Evolutionary conservation across 805 yeast species (phyloP).

Genomic region (Yamadazyma tumulicola): DNA sequence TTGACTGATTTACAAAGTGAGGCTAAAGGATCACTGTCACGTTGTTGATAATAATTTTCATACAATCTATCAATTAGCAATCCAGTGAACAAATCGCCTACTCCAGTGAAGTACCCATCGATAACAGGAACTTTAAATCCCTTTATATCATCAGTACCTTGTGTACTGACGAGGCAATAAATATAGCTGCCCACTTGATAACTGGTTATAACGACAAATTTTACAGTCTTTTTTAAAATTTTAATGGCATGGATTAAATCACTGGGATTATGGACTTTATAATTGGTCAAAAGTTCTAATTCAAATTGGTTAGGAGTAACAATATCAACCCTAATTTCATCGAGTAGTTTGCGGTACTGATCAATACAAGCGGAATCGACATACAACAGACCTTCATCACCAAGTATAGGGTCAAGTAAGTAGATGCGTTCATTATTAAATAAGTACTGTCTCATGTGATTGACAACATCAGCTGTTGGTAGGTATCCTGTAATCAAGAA

Average conservation of each 20-base stretch:
- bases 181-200: conserved; percentile 13
- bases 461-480: conserved; percentile 50
- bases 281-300: conserved; percentile 64
- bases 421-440: conserved; percentile 28
- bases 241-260: conserved; percentile 46
- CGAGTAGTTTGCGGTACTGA: conserved; percentile 39
- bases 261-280: conserved; percentile 37
- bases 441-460: conserved; percentile 14
- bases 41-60: conserved; percentile 13
- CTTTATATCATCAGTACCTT: conserved; percentile 13
- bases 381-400: conserved; percentile 70
- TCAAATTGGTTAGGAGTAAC: conserved; percentile 93
- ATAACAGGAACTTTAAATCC: conserved; percentile 56
- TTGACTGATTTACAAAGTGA: conserved; percentile 39
- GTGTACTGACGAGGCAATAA: conserved; percentile 24
- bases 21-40: conserved; percentile 1
- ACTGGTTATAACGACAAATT: conserved; percentile 68
- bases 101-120: conserved; percentile 88
- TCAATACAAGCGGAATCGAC: conserved; percentile 49
- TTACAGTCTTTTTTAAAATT: conserved; percentile 51
- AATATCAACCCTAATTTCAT: conserved; percentile 60
- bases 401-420: conserved; percentile 77
- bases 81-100: conserved; percentile 89
- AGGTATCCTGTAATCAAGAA: conserved; percentile 63
- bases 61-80: conserved; percentile 62